Evolutionary conservation across 768 basidiomycete species (phyloP).

Genomic region (Pleurotus cornucopiae): DNA sequence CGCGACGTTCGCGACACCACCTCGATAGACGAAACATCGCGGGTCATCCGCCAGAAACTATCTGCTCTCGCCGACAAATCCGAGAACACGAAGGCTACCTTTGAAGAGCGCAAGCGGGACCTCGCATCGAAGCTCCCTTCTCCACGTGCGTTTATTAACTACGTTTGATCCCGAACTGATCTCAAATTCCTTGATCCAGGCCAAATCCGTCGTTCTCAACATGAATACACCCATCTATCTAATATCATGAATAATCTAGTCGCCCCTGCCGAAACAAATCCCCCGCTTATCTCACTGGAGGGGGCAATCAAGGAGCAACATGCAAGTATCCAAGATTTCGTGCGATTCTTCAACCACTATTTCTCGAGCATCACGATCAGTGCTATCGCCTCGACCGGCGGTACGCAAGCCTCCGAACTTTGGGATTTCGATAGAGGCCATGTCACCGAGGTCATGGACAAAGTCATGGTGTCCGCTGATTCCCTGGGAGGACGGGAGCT

Average conservation of each 20-base stretch:
- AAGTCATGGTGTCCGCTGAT: background rate
- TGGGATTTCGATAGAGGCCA: background rate
- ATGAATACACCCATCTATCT: background rate
- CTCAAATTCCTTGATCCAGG: too few species aligned
- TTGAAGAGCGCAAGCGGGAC: background rate
- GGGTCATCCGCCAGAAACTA: background rate
- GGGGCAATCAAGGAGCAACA: background rate
- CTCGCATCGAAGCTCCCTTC: background rate
- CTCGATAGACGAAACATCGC: background rate
- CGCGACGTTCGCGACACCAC: background rate
- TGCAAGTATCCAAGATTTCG: background rate
- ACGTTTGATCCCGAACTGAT: too few species aligned
- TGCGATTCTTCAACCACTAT: background rate
- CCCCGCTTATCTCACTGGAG: background rate
- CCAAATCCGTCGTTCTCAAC: too few species aligned
- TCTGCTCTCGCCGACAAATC: background rate
- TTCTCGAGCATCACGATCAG: background rate
- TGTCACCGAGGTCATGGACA: slow-evolving; percentile 1
- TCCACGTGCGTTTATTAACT: background rate
- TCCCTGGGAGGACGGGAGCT: background rate
- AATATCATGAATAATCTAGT: background rate
- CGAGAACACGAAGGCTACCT: background rate
- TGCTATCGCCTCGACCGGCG: background rate
- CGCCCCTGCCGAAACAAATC: background rate
- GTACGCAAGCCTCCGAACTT: background rate